Conservation (phyloP, 805 yeast species). For the Kodamaea nitidulidarum region DNA sequence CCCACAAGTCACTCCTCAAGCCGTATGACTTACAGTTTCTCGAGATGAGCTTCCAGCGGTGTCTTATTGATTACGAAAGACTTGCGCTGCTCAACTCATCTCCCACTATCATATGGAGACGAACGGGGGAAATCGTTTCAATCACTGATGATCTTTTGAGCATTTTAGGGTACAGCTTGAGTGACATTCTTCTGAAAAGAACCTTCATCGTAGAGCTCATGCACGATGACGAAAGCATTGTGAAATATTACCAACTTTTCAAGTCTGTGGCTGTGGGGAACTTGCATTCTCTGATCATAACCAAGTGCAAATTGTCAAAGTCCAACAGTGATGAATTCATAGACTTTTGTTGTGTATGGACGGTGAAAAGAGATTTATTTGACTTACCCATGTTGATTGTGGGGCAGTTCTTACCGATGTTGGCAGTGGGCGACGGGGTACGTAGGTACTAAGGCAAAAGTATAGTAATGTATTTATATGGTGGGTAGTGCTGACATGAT, state of each 20-base stretch:
- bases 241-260: conserved; percentile 68
- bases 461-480: too few species aligned
- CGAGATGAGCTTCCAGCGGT: conserved; percentile 44
- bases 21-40: conserved; percentile 62
- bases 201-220: conserved; percentile 73
- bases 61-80: conserved; percentile 42
- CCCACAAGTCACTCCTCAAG: conserved; percentile 62
- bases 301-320: conserved; percentile 47
- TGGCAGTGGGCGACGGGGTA: conserved; percentile 35
- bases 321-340: conserved; percentile 31
- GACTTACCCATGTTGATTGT: conserved; percentile 81
- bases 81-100: conserved; percentile 54
- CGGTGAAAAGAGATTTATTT: conserved; percentile 77
- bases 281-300: conserved; percentile 48
- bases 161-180: conserved; percentile 59
- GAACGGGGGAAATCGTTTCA: conserved; percentile 82
- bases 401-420: conserved; percentile 73
- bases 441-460: conserved; percentile 23
- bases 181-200: conserved; percentile 54
- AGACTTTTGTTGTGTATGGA: conserved; percentile 78
- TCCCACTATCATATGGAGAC: conserved; percentile 81
- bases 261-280: conserved; percentile 70
- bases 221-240: conserved; percentile 69
- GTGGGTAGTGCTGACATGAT: not conserved
- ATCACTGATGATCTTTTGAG: conserved; percentile 71